Percentiles rank a stretch among this genome's conserved stretches.
Evolutionary conservation across 2,329 filamentous ascomycete genomes (phyloP).

Genomic region (Kalmusia sp.): DNA sequence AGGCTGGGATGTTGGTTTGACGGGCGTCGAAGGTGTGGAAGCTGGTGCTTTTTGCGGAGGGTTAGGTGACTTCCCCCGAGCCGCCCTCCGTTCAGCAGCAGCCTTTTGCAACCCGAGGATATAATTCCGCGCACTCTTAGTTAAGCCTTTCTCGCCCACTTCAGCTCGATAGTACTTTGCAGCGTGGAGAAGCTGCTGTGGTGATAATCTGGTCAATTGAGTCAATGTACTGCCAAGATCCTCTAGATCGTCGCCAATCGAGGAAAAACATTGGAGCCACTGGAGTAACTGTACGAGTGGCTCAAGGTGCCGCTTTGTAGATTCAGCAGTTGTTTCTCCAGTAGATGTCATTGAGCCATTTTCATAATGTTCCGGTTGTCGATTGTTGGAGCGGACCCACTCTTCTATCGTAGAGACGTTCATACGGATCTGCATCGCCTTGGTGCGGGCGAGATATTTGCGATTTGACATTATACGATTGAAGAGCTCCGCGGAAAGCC

Average conservation of each 20-base stretch:
- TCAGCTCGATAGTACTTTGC: constrained; percentile 93
- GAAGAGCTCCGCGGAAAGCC: constrained; percentile 95
- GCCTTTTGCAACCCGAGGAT: constrained; percentile 82
- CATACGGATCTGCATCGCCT: constrained; percentile 99
- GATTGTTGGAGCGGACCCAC: constrained; percentile 92
- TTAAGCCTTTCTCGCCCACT: constrained; percentile 90
- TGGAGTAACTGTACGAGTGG: constrained; percentile 93
- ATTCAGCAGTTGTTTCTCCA: constrained; percentile 86
- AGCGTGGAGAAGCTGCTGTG: constrained; percentile 88
- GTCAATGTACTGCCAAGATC: constrained; percentile 87
- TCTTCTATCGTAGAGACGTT: constrained; percentile 95
- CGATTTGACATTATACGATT: constrained; percentile 97
- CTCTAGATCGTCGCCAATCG: constrained; percentile 87
- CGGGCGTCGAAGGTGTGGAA: constrained; percentile 40
- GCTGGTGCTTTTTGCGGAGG: constrained; percentile 44
- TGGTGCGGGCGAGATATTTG: constrained; percentile 92
- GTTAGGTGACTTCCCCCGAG: constrained; percentile 38
- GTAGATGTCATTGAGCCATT: constrained; percentile 84
- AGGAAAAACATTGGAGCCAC: constrained; percentile 98
- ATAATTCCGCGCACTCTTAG: constrained; percentile 88
- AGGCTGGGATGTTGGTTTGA: constrained; percentile 32
- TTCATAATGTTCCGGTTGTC: constrained; percentile 94
- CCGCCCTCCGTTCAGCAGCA: constrained; percentile 58
- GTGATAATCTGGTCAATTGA: constrained; percentile 83
- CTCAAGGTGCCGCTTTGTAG: constrained; percentile 81